Base-by-base conservation (phyloP, 2,329 filamentous ascomycete genomes). In the Diaporthe aspalathi region DNA sequence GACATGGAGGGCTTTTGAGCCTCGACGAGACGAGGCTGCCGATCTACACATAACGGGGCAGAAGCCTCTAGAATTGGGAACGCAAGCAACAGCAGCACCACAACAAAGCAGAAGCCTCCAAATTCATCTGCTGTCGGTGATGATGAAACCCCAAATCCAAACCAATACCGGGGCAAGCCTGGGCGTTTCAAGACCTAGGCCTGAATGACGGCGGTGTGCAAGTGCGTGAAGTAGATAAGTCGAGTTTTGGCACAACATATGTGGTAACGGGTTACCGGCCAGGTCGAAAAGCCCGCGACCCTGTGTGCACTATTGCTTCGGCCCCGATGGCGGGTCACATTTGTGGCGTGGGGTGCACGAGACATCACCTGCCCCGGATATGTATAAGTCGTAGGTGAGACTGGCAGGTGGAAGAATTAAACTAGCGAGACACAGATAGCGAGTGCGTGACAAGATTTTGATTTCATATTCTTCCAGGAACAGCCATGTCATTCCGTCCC, bases 1-100 rank as follows among this genome's bases (percentile, higher is more conserved):
- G 78, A 79, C 38, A 43, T 75, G 66, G 73, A 73, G 14, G 69
- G 71, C 16, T 69, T 12, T 40, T 70, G 43, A 70, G 43, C 29
- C 43, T 35, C 20, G 22, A 22, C 12, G 29, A 24, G 4, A 40
- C 16, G n/a, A n/a, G n/a, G n/a, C n/a, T n/a, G 17, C 22, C 20
- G 5, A 14, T 63, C 43, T 29, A 47, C 7, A 35, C n/a, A 63
- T n/a, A n/a, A 32, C 16, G 40, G 43, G 17, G 24, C 16, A 11
- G 9, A 49, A 47, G 17, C 24, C n/a, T 22, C 27, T 24, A 63
- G 17, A 47, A 20, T 17, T 45, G 43, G 60, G 24, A 24, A 49
- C 38, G n/a, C 16, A 27, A 38, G 14, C 29, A 38, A 35, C 20
- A 35, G 22, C 11, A 12, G 7, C 17, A 50, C 16, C 60, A 40